These are phyloP conservation scores for Epichloe aotearoae DNA, from an alignment of 2,329 filamentous ascomycete genomes.

Conservation along the genomic window DNA sequence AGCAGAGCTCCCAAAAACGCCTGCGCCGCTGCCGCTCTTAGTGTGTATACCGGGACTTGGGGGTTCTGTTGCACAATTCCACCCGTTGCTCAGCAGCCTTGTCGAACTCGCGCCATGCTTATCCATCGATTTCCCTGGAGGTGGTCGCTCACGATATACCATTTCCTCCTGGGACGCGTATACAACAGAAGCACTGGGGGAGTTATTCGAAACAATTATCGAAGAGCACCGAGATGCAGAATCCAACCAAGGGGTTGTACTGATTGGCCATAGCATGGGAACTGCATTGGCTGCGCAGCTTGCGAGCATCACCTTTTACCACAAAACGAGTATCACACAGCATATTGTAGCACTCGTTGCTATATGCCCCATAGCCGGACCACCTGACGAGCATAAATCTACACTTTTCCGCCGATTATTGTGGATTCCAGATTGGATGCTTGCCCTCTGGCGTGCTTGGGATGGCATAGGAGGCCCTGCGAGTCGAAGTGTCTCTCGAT, in stretches of 20 bases:
- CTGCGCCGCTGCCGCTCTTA: slow-evolving; percentile 64
- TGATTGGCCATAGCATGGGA: slow-evolving; percentile 86
- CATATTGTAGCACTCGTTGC: slow-evolving; percentile 65
- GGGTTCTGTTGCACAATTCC: slow-evolving; percentile 83
- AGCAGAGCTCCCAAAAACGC: slow-evolving; percentile 48
- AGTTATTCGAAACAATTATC: slow-evolving; percentile 63
- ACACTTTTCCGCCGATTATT: slow-evolving; percentile 42
- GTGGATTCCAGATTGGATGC: slow-evolving; percentile 56
- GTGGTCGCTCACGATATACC: slow-evolving; percentile 65
- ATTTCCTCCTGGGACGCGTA: slow-evolving; percentile 67
- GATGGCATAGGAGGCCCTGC: slow-evolving; percentile 67
- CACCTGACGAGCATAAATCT: slow-evolving; percentile 36
- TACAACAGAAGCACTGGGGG: slow-evolving; percentile 58
- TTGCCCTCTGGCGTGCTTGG: slow-evolving; percentile 64
- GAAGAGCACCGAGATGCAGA: slow-evolving; percentile 55
- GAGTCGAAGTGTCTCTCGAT: slow-evolving; percentile 66
- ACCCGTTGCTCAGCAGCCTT: slow-evolving; percentile 66
- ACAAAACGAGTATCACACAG: slow-evolving; percentile 39
- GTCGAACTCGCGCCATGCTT: slow-evolving; percentile 68
- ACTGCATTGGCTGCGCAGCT: slow-evolving; percentile 64
- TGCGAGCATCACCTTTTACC: slow-evolving; percentile 32
- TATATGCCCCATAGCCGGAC: slow-evolving; percentile 63
- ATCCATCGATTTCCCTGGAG: slow-evolving; percentile 82
- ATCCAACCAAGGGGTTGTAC: slow-evolving; percentile 55
- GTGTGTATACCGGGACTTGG: slow-evolving; percentile 90